Base-by-base conservation (phyloP, 2,329 filamentous ascomycete genomes). In the Aaosphaeria arxii region DNA sequence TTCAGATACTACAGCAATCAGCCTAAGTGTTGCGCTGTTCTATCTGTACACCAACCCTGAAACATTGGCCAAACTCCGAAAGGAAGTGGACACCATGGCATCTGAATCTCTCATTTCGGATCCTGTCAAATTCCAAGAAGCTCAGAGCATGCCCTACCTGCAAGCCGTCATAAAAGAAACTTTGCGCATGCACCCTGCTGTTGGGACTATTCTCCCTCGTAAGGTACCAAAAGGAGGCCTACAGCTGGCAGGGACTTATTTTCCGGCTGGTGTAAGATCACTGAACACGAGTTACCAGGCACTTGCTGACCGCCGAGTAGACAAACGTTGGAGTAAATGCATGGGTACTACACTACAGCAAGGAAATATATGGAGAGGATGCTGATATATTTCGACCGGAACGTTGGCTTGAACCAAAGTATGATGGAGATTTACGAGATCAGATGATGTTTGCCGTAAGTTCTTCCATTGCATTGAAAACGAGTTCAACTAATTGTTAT, bases 81-180 rank as follows among this genome's bases (percentile, higher is more conserved):
- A 43, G 6, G 41, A 30, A 17, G 17, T 43, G 11, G 11, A 30
- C 11, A 11, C 17, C 28, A 11, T 29, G 29, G 24, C 46, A 4
- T 39, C 39, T 24, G 24, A 40, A n/a, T 29, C 30, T 5, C 40
- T 40, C 5, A 45, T 49, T 6, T 42, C 46, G 36, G 30, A 43
- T 30, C 28, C 41, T 3, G 30, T 43, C 11, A 43, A 17, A 43
- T 43, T 9, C 7, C 7, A 30, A 2, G 24, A 43, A 43, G 41
- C 28, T 32, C 24, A 32, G 3, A 32, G 3, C 2, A 43, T 43
- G 41, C 24, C 24, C 11, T 43, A 43, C 30, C 29, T 43, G 3
- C 7, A 24, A 9, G 73, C 72, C 11, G 65, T 74, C 11, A 73
- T 77, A 52, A 69, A 73, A 45, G 74, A 77, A 52, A 63, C 71